Base-by-base conservation (phyloP, 768 basidiomycete genomes). In the Pisolithus tinctorius region DNA sequence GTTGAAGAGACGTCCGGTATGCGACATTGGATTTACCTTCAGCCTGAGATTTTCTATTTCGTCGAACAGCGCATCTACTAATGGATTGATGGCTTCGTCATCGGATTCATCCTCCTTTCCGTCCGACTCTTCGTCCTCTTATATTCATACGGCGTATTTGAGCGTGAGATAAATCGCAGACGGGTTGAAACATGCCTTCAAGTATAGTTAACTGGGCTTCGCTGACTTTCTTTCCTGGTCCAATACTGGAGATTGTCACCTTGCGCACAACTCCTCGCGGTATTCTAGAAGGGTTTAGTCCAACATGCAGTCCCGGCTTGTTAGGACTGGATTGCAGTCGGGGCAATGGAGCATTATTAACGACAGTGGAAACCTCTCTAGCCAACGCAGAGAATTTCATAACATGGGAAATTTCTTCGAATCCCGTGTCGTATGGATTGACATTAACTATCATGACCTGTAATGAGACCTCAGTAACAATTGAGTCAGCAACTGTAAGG, bases 371-470 rank as follows among this genome's bases (percentile, higher is more conserved):
- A 16, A 98, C 84, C 54, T 97, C 93, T 58, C 86, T 77, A 0
- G 96, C 90, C 29, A 98, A 77, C n/a, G 96, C 90, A 20, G 95
- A 83, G 69, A 99, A 99, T 65, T 87, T 88, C 93, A 99, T 97
- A 51, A 99, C 96, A 71, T 97, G 91, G 6, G 88, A 87, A 66
- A 97, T 98, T 65, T 99, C 96, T 63, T 99, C 96, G 64, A 88
- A 98, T 26, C 94, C 91, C 0, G 96, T 98, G 65, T 96, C 93
- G 68, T 92, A 96, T 11, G 96, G 96, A 67, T 99, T 97, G 47
- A 99, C 88, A 60, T 97, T 95, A 51, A 98, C 95, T 47, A 98
- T 93, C 90, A 99, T 96, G n/a, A 86, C 88, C 92, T 96, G 47
- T 8, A 53, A 31, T 48, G 4, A n/a, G n/a, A 39, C 47, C 14